Base-by-base conservation (phyloP, 129 eudicot species). In the Escallonia rubra region DNA sequence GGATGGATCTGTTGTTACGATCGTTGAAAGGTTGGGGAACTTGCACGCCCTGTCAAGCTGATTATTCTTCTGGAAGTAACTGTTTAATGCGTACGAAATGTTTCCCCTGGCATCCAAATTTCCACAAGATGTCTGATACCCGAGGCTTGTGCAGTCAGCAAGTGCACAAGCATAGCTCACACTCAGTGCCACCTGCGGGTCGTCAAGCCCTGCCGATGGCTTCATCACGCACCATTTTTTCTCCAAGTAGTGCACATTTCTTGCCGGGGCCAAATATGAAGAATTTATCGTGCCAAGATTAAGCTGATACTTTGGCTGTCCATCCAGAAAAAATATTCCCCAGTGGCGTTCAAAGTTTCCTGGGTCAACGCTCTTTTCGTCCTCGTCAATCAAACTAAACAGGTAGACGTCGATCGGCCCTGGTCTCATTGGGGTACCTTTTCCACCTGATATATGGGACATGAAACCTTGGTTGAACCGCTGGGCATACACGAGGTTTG, bases 261-360 rank as follows among this genome's bases (percentile, higher is more conserved):
- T 65, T 4, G 85, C 87, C 0, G 62, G 69, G 40, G 75, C 73
- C 47, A 85, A 67, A 16, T 51, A 10, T 43, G 79, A 76, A 11
- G 79, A 45, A 40, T 65, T 78, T 6, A 83, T 71, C 10, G 82
- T 78, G 4, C 86, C 86, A n/a, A 85, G 81, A 59, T 81, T 81
- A 10, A 85, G 73, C 2, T 67, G 10, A 70, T 81, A 86, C 64
- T 92, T 92, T 0, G 91, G 82, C 6, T 81, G 77, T 6, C 98
- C 98, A 14, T 92, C 98, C 23, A 15, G 86, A 76, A 76, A 66
- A 58, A 88, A 92, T 41, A 88, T 79, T 15, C 98, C 98, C 98
- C 98, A 92, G 61, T 92, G 98, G 12, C 96, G 81, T 60, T 92
- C 98, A 8, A 92, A 92, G 67, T 92, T 84, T 4, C 98, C 98